Evolutionary conservation across 257 asterid genomes (phyloP), one percentile per base, ranked within the genome.

Genomic region (Handroanthus guayacan): DNA sequence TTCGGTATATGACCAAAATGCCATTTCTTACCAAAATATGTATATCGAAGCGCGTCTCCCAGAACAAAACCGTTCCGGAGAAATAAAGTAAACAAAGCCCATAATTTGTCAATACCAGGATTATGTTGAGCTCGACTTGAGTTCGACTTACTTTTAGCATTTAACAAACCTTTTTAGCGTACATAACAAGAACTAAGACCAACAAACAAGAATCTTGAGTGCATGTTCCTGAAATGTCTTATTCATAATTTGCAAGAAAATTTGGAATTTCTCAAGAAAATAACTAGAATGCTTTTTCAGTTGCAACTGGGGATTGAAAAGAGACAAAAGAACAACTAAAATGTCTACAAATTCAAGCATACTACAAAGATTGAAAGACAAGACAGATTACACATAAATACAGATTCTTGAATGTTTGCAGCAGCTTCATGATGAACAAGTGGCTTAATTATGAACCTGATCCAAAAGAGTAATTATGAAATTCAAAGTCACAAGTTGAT

Each of bases 381-480:
- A 55, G 57, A 47, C 67, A 77, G 77, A 72, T 82, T 72, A 72
- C 82, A 82, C 84, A 80, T 78, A 71, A 81, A 76, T 79, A 88
- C 83, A 85, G 74, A 66, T 76, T 80, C 83, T 82, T 66, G 72
- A 36, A 11, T n/a, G 48, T 60, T 62, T 64, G 79, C 44, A 69
- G 65, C 78, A 69, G 55, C 72, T 75, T 76, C 78, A 56, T 67
- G 20, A 62, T 48, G 68, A 60, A 12, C 31, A 36, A 17, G n/a
- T 8, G 7, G 20, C 61, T 51, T 48, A 14, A 41, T 84, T 80
- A 86, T 14, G 81, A 36, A 79, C 86, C 86, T 48, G 87, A 75
- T 45, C 94, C 91, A 12, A 88, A 91, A 3, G 85, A 55, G 75
- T 75, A 89, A 72, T 86, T 89, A 60, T 86, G 89, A 45, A 88